phyloP scores from a whole-genome alignment of 1,284 basidiomycete species.

The Ceratobasidium sp. region DNA sequence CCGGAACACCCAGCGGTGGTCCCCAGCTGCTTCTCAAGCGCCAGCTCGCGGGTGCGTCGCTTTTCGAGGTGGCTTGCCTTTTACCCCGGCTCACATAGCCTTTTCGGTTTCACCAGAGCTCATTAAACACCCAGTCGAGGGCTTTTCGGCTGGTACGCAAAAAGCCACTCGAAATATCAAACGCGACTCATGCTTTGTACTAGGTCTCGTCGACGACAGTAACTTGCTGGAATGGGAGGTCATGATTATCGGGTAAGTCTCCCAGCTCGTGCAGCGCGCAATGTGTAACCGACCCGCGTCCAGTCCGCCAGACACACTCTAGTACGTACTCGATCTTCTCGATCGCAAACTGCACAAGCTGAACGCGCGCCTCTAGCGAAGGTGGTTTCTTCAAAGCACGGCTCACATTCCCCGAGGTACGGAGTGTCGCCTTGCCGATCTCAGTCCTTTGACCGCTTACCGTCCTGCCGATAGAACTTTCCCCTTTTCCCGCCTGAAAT shows the following conservation, averaged over 20 bases:
- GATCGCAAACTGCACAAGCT: conserved; percentile 4
- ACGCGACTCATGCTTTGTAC: conserved; percentile 45
- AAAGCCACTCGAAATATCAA: conserved; percentile 36
- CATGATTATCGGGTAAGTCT: conserved; percentile 86
- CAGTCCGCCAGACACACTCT: conserved; percentile 90
- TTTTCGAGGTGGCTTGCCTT: conserved; percentile 1
- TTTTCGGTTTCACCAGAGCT: conserved; percentile 66
- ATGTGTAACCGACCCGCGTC: conserved; percentile 7
- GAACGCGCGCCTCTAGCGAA: conserved; percentile 68
- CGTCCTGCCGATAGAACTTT: conserved; percentile 68
- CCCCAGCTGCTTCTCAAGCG: conserved; percentile 44
- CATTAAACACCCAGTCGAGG: conserved; percentile 89
- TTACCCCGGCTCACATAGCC: not conserved
- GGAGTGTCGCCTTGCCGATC: conserved; percentile 45
- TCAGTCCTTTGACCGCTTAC: conserved; percentile 6
- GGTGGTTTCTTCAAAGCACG: conserved; percentile 93
- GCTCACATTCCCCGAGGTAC: conserved; percentile 80
- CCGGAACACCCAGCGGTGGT: conserved; percentile 41
- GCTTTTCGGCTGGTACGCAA: conserved; percentile 88
- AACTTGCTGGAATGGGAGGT: conserved; percentile 96
- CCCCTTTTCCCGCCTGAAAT: conserved; percentile 95
- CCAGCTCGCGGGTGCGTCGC: conserved; percentile 30
- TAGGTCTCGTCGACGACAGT: conserved; percentile 91
- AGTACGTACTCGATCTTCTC: conserved; percentile 63
- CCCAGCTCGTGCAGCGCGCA: conserved; percentile 47